Evolutionary conservation across 2,329 filamentous ascomycete genomes (phyloP).

Genomic region (Stemphylium lycopersici): DNA sequence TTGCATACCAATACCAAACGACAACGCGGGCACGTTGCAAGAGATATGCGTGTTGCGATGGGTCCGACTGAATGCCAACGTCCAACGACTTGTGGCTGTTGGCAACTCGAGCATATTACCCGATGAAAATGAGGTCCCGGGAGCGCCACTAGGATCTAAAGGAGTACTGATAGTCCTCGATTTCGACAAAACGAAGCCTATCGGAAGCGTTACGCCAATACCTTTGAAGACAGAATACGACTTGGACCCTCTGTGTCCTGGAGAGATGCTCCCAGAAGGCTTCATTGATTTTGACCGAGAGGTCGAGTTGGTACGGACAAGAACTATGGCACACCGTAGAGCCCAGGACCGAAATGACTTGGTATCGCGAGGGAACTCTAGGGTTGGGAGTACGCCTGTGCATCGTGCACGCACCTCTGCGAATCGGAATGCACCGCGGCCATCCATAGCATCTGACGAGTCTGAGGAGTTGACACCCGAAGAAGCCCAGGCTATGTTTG

Average conservation of each 20-base stretch:
- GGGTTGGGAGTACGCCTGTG: slow-evolving; percentile 31
- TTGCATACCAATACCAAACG: slow-evolving; percentile 44
- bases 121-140: slow-evolving; percentile 33
- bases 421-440: slow-evolving; percentile 25
- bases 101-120: slow-evolving; percentile 42
- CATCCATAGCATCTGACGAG: slow-evolving; percentile 33
- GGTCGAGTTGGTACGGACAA: slow-evolving; percentile 48
- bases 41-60: slow-evolving; percentile 48
- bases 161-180: slow-evolving; percentile 49
- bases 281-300: slow-evolving; percentile 50
- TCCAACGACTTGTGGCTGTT: slow-evolving; percentile 48
- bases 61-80: slow-evolving; percentile 36
- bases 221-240: slow-evolving; percentile 45
- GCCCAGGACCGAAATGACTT: slow-evolving; percentile 34
- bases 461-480: slow-evolving; percentile 42
- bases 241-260: slow-evolving; percentile 46
- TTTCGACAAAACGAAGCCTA: slow-evolving; percentile 42
- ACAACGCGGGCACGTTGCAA: slow-evolving; percentile 40
- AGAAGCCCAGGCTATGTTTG: slow-evolving; percentile 47
- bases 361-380: slow-evolving; percentile 35
- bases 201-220: slow-evolving; percentile 26
- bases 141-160: slow-evolving; percentile 40
- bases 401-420: slow-evolving; percentile 40
- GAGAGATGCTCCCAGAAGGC: slow-evolving; percentile 48
- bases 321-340: slow-evolving; percentile 47